Conservation (phyloP, 2,329 filamentous ascomycete species). For the Fusarium liriodendri region DNA sequence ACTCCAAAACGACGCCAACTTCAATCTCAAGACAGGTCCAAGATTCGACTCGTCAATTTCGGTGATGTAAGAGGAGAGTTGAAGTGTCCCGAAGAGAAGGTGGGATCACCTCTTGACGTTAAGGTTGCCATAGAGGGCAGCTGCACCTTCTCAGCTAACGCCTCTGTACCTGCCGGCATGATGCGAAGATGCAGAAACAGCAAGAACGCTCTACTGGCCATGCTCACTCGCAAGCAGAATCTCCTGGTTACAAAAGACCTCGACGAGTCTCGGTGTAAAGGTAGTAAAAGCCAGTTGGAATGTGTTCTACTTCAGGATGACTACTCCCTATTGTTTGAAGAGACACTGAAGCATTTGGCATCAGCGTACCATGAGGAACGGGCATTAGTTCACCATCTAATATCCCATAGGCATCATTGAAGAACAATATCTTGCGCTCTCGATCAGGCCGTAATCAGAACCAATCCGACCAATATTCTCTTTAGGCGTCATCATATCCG, state of each 20-base stretch:
- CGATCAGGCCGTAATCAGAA: background rate
- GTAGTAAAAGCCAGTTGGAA: background rate
- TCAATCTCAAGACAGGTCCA: constrained; percentile 6
- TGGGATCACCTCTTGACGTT: background rate
- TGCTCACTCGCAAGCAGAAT: background rate
- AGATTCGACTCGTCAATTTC: background rate
- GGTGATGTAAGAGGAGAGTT: constrained; percentile 21
- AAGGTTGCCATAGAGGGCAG: constrained; percentile 13
- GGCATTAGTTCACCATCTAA: background rate
- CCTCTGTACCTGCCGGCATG: background rate
- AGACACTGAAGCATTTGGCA: background rate
- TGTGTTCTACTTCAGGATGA: background rate
- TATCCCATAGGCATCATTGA: background rate
- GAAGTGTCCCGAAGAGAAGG: background rate
- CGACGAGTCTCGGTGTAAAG: background rate
- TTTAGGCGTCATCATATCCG: constrained; percentile 5
- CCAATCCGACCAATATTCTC: background rate
- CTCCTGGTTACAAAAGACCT: background rate
- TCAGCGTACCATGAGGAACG: background rate
- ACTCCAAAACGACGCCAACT: constrained; percentile 31
- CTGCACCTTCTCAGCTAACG: background rate
- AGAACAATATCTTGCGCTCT: background rate
- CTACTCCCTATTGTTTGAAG: background rate
- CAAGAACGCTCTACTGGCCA: background rate
- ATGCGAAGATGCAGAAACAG: background rate